A percentile compares a stretch with the other conserved stretches of the same genome.
Evolutionary conservation across 345 rosid genomes (phyloP).

Genomic region (Noccaea caerulescens): DNA sequence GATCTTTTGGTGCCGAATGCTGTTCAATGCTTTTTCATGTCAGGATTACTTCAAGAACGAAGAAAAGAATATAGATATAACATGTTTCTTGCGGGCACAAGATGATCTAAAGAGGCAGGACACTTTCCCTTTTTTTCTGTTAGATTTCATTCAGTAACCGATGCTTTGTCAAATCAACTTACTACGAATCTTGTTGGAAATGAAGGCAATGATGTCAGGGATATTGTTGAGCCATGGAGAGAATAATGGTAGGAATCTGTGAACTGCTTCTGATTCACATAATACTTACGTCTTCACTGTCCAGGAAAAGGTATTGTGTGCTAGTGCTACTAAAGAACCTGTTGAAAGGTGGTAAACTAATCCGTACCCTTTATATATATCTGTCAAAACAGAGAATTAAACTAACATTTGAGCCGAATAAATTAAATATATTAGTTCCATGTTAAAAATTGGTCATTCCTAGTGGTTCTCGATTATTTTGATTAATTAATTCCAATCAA

Average conservation of each 20-base stretch:
- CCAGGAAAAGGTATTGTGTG: constrained; percentile 49
- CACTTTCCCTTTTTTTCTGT: constrained; percentile 13
- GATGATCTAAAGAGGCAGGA: constrained; percentile 75
- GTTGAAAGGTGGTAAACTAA: constrained; percentile 48
- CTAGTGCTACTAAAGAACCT: constrained; percentile 46
- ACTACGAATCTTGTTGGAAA: constrained; percentile 49
- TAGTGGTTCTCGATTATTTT: too few relatives aligned
- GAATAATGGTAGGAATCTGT: constrained; percentile 44
- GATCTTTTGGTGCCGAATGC: constrained; percentile 31
- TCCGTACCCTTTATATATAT: not conserved
- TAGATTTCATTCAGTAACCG: constrained; percentile 21
- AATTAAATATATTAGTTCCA: too few relatives aligned
- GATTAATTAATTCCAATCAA: too few relatives aligned
- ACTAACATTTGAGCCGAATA: too few relatives aligned
- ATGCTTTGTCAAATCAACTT: constrained; percentile 54
- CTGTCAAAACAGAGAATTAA: too few relatives aligned
- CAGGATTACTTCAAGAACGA: constrained; percentile 77
- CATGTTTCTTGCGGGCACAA: constrained; percentile 57
- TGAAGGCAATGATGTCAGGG: constrained; percentile 59
- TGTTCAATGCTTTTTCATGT: constrained; percentile 36
- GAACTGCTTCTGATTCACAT: constrained; percentile 36
- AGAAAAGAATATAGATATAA: constrained; percentile 78
- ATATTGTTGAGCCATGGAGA: constrained; percentile 69
- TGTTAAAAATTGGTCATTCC: too few relatives aligned
- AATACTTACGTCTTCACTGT: constrained; percentile 48